Base-by-base conservation (phyloP, 345 rosid genomes). In the Hibiscus syriacus region DNA sequence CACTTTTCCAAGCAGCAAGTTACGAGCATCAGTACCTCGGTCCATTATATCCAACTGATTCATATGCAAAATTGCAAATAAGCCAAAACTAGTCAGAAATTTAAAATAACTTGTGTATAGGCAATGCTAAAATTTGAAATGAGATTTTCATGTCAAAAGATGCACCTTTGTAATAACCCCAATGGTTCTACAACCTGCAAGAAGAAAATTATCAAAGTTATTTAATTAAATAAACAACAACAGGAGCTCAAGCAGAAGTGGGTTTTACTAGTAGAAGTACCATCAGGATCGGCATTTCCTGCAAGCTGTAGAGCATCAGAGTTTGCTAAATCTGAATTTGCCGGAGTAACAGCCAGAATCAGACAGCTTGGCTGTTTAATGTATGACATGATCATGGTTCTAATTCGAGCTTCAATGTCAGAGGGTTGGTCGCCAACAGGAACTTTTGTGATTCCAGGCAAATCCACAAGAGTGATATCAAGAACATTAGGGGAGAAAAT, bases 231-330 rank as follows among this genome's bases (percentile, higher is more conserved):
- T 57, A 46, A 26, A 20, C 38, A 69, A 23, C 22, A 49, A 53
- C 1, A 55, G 2, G 4, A 67, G 43, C 34, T 49, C n/a, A 66
- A 19, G 14, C 16, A 68, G 53, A 54, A 55, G 20, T 41, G 26
- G 55, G 22, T 69, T 46, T 8, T 58, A 16, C 62, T 53, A 67
- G 17, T 22, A 73, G 29, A 60, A 64, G 26, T 74, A 90, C 98
- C 98, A 79, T 88, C 97, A 69, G 97, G 97, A 78, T 93, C 98
- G 38, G 94, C 96, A 66, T 82, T 88, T 79, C 90, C 96, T 1
- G 98, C 97, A 60, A 93, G 82, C 67, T 93, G 98, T 52, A 93
- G 84, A 41, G 98, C 97, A 83, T 92, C 98, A 19, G 98, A 93
- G 66, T 90, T 93, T 16, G 98, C 92, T 76, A 93, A 81, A 78